phyloP scores from a whole-genome alignment of 192 early-diverging fungal species.

The Coemansia sp. region DNA sequence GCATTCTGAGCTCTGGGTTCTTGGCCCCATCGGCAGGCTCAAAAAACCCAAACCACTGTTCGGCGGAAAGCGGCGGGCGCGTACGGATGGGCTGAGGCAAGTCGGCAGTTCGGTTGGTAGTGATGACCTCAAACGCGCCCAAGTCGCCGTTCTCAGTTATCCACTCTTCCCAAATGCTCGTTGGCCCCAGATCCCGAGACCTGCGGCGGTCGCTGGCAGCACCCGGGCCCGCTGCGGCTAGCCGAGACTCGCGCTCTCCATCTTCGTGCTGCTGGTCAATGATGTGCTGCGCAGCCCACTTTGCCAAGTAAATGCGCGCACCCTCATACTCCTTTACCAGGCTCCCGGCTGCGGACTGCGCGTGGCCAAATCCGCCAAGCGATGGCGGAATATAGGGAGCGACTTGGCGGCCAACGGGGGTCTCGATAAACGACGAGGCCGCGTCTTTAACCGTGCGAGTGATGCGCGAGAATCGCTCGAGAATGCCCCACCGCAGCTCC shows the following conservation, averaged over 20 bases:
- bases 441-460: slow-evolving; percentile 67
- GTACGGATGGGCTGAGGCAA: slow-evolving; percentile 45
- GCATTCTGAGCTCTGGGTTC: slow-evolving; percentile 40
- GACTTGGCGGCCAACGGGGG: slow-evolving; percentile 47
- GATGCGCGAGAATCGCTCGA: slow-evolving; percentile 73
- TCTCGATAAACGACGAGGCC: slow-evolving; percentile 53
- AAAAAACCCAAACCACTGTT: slow-evolving; percentile 72
- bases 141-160: slow-evolving; percentile 36
- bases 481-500: slow-evolving; percentile 67
- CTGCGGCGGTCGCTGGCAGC: background rate
- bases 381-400: slow-evolving; percentile 49
- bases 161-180: slow-evolving; percentile 53
- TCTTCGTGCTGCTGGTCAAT: slow-evolving; percentile 52
- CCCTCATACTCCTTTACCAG: slow-evolving; percentile 76
- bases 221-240: slow-evolving; percentile 14
- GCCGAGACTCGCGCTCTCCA: slow-evolving; percentile 33
- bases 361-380: slow-evolving; percentile 53
- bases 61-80: slow-evolving; percentile 53
- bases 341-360: slow-evolving; percentile 54
- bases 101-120: slow-evolving; percentile 24
- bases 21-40: slow-evolving; percentile 28
- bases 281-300: slow-evolving; percentile 66
- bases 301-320: slow-evolving; percentile 70
- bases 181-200: slow-evolving; percentile 2
- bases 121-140: slow-evolving; percentile 46